Evolutionary conservation across 169 alveolate genomes (phyloP).

Genomic region (Eimeria necatrix): DNA sequence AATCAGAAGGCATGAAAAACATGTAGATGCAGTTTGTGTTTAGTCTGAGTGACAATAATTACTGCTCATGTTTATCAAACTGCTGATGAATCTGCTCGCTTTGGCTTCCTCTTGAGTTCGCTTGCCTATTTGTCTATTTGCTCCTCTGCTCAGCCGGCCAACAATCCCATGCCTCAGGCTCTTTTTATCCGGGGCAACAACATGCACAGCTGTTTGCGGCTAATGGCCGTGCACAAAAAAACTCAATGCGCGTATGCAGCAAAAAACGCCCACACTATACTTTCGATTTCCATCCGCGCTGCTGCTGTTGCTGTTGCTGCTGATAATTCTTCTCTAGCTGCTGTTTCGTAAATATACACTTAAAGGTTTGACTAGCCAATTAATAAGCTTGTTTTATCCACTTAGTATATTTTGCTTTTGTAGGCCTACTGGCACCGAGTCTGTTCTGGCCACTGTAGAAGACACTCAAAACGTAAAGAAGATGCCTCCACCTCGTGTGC

Average conservation of each 20-base stretch:
- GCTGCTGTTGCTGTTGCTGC: too few relatives aligned
- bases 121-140: too few relatives aligned
- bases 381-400: not conserved
- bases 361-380: not conserved
- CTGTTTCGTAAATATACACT: not conserved
- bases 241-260: slow-evolving; percentile 61
- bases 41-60: too few relatives aligned
- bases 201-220: slow-evolving; percentile 71
- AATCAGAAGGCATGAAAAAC: not conserved
- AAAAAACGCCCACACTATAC: not conserved
- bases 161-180: slow-evolving; percentile 70
- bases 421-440: slow-evolving; percentile 60
- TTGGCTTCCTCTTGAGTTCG: too few relatives aligned
- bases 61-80: too few relatives aligned
- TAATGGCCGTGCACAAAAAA: slow-evolving; percentile 49
- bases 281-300: too few relatives aligned
- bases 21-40: not conserved
- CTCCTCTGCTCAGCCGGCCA: slow-evolving; percentile 39
- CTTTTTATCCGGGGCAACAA: slow-evolving; percentile 71
- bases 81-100: too few relatives aligned
- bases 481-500: slow-evolving; percentile 64
- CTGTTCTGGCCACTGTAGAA: slow-evolving; percentile 22
- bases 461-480: slow-evolving; percentile 42
- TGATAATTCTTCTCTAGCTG: too few relatives aligned
- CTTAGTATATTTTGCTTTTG: not conserved